Conservation (phyloP, 208 protist genomes). For the Trypanosoma melophagium region DNA sequence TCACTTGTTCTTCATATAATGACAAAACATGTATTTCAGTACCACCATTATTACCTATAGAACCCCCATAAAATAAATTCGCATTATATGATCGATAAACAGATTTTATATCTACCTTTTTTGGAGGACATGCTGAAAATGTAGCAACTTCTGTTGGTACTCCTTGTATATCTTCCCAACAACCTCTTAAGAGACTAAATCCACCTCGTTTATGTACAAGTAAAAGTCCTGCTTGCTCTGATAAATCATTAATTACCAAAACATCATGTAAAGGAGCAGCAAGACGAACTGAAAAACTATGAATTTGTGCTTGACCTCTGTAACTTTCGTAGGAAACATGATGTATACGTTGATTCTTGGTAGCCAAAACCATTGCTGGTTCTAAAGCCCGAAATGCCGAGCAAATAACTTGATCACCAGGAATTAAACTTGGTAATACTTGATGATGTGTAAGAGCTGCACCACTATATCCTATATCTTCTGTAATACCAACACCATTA, state of each 20-base stretch:
- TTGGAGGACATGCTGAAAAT: conserved; percentile 74
- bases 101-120: conserved; percentile 70
- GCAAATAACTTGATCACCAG: conserved; percentile 63
- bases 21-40: conserved; percentile 81
- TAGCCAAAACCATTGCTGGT: conserved; percentile 72
- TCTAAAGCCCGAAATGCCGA: conserved; percentile 72
- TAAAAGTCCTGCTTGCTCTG: conserved; percentile 79
- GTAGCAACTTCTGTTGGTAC: conserved; percentile 64
- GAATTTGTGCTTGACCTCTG: conserved; percentile 50
- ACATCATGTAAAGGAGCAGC: conserved; percentile 66
- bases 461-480: background rate
- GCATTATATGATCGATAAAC: conserved; percentile 71
- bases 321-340: conserved; percentile 83
- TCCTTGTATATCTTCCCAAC: conserved; percentile 45
- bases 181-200: conserved; percentile 75
- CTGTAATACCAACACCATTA: background rate
- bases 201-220: conserved; percentile 73
- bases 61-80: conserved; percentile 78
- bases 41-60: conserved; percentile 59
- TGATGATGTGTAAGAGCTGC: conserved; percentile 36
- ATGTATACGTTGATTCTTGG: conserved; percentile 61
- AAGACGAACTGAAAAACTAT: conserved; percentile 64
- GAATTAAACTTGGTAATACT: conserved; percentile 54
- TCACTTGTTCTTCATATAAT: conserved; percentile 81
- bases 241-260: conserved; percentile 83